A percentile compares a stretch with the other conserved stretches of the same genome.
These are phyloP conservation scores for Mycena indigotica DNA, from an alignment of 768 basidiomycete genomes.

Conservation along the genomic window DNA sequence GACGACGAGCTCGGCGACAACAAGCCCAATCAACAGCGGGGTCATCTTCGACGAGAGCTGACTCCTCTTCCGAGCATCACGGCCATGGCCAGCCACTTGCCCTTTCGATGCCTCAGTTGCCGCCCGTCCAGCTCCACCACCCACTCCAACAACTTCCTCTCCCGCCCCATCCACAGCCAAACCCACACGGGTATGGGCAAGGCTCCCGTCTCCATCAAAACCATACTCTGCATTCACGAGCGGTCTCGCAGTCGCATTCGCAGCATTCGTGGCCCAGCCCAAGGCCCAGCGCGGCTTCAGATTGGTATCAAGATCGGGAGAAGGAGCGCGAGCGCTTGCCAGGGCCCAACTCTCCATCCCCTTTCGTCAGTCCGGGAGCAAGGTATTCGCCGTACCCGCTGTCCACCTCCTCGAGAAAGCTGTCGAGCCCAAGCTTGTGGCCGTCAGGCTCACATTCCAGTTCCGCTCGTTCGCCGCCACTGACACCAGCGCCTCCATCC, in stretches of 20 bases:
- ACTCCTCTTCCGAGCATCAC: too few relatives aligned
- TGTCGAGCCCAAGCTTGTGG: too few relatives aligned
- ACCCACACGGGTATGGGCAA: too few relatives aligned
- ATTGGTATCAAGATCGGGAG: background rate
- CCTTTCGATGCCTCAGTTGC: background rate
- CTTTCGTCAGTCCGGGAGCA: conserved; percentile 26
- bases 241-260: background rate
- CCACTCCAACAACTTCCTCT: background rate
- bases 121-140: background rate
- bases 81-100: too few relatives aligned
- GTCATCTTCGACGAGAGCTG: too few relatives aligned
- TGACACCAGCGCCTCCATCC: too few relatives aligned
- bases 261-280: background rate
- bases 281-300: background rate
- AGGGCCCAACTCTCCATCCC: conserved; percentile 22
- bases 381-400: conserved; percentile 25
- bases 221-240: background rate
- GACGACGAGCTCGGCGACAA: conserved; percentile 62
- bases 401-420: background rate
- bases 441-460: too few relatives aligned
- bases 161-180: background rate
- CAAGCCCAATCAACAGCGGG: conserved; percentile 27
- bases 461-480: too few relatives aligned
- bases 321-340: conserved; percentile 6
- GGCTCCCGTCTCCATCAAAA: background rate